Evolutionary conservation across 139 green algal species (phyloP).

Genomic region (Chlorella sp.): DNA sequence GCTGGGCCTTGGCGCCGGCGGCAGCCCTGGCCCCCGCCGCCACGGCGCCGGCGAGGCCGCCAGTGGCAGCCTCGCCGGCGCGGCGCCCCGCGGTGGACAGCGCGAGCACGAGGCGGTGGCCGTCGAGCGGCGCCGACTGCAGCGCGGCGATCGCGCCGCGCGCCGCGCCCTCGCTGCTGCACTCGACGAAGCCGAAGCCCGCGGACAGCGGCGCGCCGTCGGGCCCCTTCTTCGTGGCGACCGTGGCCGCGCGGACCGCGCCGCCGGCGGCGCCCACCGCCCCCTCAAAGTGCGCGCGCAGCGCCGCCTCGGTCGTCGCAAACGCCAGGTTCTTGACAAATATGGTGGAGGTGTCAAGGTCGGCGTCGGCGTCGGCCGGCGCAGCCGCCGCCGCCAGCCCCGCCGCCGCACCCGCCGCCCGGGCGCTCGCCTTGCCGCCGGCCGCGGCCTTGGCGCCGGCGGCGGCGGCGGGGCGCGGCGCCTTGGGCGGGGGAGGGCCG

Average conservation of each 20-base stretch:
- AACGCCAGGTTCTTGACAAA: slow-evolving; percentile 98
- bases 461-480: slow-evolving; percentile 9
- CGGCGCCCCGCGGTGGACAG: slow-evolving; percentile 48
- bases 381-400: not conserved
- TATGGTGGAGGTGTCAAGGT: slow-evolving; percentile 50
- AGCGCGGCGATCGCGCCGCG: slow-evolving; percentile 66
- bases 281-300: slow-evolving; percentile 78
- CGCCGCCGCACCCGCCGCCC: slow-evolving; percentile 15
- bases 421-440: not conserved
- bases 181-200: slow-evolving; percentile 95
- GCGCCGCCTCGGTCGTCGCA: slow-evolving; percentile 65
- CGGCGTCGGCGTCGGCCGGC: slow-evolving; percentile 5
- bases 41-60: not conserved
- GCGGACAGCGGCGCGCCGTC: slow-evolving; percentile 64
- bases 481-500: slow-evolving; percentile 19
- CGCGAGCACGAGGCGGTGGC: slow-evolving; percentile 88
- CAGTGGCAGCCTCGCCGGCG: slow-evolving; percentile 2
- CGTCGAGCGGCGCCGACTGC: slow-evolving; percentile 82
- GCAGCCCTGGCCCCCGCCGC: slow-evolving; percentile 14
- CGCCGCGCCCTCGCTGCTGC: slow-evolving; percentile 65
- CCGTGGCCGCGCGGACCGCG: slow-evolving; percentile 53
- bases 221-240: slow-evolving; percentile 55
- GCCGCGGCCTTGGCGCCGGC: slow-evolving; percentile 7
- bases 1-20: slow-evolving; percentile 1
- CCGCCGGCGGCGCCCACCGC: slow-evolving; percentile 59